A percentile compares a stretch with the other conserved stretches of the same genome.
Evolutionary conservation across 2,329 filamentous ascomycete genomes (phyloP).

Genomic region (Cadophora gregata): DNA sequence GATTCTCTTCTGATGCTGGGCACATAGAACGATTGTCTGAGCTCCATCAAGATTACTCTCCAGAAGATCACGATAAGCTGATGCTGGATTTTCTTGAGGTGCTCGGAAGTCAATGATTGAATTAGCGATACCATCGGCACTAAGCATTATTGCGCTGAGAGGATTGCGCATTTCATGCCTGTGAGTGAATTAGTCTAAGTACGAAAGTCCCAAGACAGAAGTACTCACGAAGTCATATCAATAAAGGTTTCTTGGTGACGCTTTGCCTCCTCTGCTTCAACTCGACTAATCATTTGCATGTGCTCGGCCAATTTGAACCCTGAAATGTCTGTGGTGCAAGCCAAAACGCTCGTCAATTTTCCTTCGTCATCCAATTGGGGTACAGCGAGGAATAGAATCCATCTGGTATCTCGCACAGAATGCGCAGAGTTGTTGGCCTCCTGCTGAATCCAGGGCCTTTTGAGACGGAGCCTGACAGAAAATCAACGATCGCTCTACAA

Average conservation of each 20-base stretch:
- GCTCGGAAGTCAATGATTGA: conserved; percentile 48
- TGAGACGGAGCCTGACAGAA: conserved; percentile 46
- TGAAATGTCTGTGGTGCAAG: conserved; percentile 80
- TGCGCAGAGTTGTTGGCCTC: conserved; percentile 63
- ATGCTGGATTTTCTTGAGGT: conserved; percentile 30
- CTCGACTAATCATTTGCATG: conserved; percentile 75
- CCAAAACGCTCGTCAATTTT: conserved; percentile 67
- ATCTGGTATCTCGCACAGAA: conserved; percentile 59
- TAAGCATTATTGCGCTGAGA: conserved; percentile 75
- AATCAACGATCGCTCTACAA: background rate
- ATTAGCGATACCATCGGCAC: conserved; percentile 72
- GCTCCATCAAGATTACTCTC: conserved; percentile 71
- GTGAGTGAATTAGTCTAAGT: background rate
- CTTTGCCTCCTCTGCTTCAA: conserved; percentile 82
- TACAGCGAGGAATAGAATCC: conserved; percentile 71
- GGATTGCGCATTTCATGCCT: conserved; percentile 79
- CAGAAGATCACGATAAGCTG: conserved; percentile 51
- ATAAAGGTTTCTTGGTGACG: conserved; percentile 73
- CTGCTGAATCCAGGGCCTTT: conserved; percentile 63
- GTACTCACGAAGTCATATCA: conserved; percentile 62
- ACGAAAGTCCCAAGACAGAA: background rate
- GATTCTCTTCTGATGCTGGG: conserved; percentile 76
- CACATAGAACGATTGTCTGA: conserved; percentile 76
- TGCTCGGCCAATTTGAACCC: conserved; percentile 84
- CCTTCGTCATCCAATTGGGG: conserved; percentile 70